Evolutionary conservation across 306 rosid genomes (phyloP), one percentile per base, ranked within the genome.

Genomic region (Cicer cuneatum): DNA sequence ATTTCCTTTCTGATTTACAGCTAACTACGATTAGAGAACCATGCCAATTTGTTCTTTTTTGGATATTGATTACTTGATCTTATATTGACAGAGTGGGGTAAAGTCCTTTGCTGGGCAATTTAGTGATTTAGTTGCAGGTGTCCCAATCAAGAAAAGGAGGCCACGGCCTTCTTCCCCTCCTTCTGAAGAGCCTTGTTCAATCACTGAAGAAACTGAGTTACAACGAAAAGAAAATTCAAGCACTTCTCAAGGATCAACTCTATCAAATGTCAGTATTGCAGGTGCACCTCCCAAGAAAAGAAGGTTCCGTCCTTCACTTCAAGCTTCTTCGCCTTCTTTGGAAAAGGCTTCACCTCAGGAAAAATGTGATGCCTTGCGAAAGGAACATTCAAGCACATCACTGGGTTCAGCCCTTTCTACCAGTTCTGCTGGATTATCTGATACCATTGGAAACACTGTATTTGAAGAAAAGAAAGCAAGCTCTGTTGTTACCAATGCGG

Each of bases 111-210:
- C 75, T 67, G 85, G 88, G 85, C 86, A 86, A 40, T 72, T 83
- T 85, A 85, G 90, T 87, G 90, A 84, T 87, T 91, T 87, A 81
- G 77, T 81, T 87, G 88, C 94, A 85, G 93, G 92, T 86, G 90
- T 94, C 70, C 99, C 99, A 43, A 92, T 94, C 84, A 94, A 94
- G 95, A 94, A 94, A 84, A 87, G 99, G 83, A 85, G 90, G 83
- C 95, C 89, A 75, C 82, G 62, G 39, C 80, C 93, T 42, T 46
- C 89, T 59, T 85, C 98, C 2, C 86, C 98, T 61, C 75, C 81
- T 66, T 61, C 89, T 77, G 89, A 85, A 74, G 98, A 84, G 59
- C 71, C 81, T 3, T 79, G 77, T 68, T 71, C 81, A 7, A 66
- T 49, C 10, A 67, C 81, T 6, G 79, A 59, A 76, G 89, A 85